Percentiles rank a stretch among this genome's conserved stretches.
Evolutionary conservation across 306 rosid genomes (phyloP).

Genomic region (Quercus agrifolia): DNA sequence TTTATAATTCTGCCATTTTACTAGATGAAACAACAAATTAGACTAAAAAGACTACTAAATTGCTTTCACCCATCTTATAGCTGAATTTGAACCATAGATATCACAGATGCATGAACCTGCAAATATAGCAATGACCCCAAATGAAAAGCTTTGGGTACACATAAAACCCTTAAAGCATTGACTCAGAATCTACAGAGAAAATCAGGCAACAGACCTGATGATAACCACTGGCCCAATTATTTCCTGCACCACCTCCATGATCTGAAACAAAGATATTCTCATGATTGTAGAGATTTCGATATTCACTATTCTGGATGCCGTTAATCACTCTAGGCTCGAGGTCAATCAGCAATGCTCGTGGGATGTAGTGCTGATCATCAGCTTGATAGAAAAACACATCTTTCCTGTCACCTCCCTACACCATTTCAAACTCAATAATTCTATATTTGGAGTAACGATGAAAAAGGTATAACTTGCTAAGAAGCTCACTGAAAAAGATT

Average conservation of each 20-base stretch:
- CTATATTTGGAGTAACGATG: neutral
- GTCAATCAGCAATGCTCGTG: slow-evolving; percentile 86
- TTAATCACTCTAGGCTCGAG: slow-evolving; percentile 96
- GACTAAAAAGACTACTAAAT: too few relatives aligned
- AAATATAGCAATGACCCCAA: neutral
- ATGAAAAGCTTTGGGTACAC: neutral
- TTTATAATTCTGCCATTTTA: too few relatives aligned
- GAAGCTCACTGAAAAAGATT: too few relatives aligned
- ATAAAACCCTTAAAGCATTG: neutral
- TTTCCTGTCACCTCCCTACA: slow-evolving; percentile 94
- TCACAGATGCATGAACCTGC: neutral
- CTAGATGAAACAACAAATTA: too few relatives aligned
- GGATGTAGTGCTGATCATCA: slow-evolving; percentile 97
- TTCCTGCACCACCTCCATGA: slow-evolving; percentile 99
- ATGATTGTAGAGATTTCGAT: slow-evolving; percentile 90
- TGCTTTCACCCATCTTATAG: neutral
- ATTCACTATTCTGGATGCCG: slow-evolving; percentile 93
- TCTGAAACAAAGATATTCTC: slow-evolving; percentile 89
- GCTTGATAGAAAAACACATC: slow-evolving; percentile 99
- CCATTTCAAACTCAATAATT: slow-evolving; percentile 24
- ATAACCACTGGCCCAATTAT: slow-evolving; percentile 98
- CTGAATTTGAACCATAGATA: neutral
- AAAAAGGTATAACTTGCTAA: neutral
- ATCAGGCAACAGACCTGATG: slow-evolving; percentile 64
- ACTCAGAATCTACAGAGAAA: neutral